Conservation (phyloP, 345 rosid species). For the Citrus medica region DNA sequence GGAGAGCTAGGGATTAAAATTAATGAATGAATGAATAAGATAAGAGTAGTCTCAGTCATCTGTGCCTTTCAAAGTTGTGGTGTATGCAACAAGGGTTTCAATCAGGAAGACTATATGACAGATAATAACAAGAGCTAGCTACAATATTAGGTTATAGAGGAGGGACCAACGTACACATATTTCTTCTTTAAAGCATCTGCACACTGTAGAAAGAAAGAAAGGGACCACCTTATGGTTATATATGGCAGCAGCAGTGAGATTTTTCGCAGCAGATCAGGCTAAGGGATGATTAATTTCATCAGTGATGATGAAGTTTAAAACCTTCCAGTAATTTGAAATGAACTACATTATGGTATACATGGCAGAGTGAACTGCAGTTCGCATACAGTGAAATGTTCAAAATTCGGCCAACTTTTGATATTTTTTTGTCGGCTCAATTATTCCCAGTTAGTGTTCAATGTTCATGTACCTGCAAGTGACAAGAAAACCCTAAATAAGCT, state of each 20-base stretch:
- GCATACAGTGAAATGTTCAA: neutral
- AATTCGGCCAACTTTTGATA: neutral
- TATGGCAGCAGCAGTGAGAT: conserved; percentile 34
- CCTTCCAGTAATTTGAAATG: neutral
- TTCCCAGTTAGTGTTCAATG: neutral
- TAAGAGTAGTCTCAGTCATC: neutral
- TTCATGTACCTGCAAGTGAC: neutral
- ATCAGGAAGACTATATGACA: conserved; percentile 21
- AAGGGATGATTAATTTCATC: no score
- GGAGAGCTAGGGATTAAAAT: neutral
- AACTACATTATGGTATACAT: no score
- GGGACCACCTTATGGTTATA: conserved; percentile 25
- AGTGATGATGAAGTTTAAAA: no score
- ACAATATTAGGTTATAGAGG: conserved; percentile 25
- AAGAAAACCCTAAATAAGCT: conserved; percentile 3
- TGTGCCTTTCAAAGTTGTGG: conserved; percentile 33
- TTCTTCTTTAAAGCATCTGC: conserved; percentile 59
- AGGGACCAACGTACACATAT: conserved; percentile 49
- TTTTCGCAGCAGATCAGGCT: conserved; percentile 5
- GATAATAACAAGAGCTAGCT: conserved; percentile 9
- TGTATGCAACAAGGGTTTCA: conserved; percentile 9
- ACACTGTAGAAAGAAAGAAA: conserved; percentile 11
- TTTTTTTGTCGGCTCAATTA: neutral
- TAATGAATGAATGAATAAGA: neutral
- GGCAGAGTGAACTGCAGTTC: neutral